Evolutionary conservation across 1,139 yeast genomes (phyloP), one percentile per base, ranked within the genome.

Genomic region (Suhomyces panamericanus): DNA sequence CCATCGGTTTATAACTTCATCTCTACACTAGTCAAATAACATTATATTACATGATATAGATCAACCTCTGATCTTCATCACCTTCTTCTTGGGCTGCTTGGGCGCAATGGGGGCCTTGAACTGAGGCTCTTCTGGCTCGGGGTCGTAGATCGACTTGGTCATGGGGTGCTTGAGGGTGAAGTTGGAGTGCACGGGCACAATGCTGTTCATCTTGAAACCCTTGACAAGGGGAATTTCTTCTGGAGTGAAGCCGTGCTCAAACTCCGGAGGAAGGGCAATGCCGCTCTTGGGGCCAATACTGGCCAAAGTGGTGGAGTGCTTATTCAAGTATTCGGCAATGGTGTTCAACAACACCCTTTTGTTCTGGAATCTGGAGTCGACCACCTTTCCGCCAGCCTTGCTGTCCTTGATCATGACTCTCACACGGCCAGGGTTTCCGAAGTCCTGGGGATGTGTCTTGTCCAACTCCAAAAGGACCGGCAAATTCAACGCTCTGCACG

Each of bases 361-460:
- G 55, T 79, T 83, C 38, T 67, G 66, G 50, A 73, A 64, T 39
- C 74, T 65, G 28, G 63, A 53, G 46, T 72, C 73, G 10, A 58
- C 62, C 3, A 66, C 58, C 26, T 69, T 62, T 39, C 67, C 67
- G 14, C 81, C 79, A 28, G 73, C 64, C 48, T 76, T 76, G 17
- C 53, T 54, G 39, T 57, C 59, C 57, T 81, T 83, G 33, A 87
- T 56, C 39, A 81, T 69, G 16, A 90, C 87, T 55, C 96, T 78
- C 32, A 93, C 93, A 56, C 98, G 78, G 12, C 99, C 99, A 1
- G 97, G 95, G 61, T 93, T 93, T 50, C 98, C 96, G 78, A 87
- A 93, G 67, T 93, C 99, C 63, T 90, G 96, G 10, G 99, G 99
- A 66, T 93, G 99, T 3, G 86, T 69, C 67, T 90, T 93, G 50